phyloP scores from a whole-genome alignment of 352 stramenopile species.

The Globisporangium camurandrum region DNA sequence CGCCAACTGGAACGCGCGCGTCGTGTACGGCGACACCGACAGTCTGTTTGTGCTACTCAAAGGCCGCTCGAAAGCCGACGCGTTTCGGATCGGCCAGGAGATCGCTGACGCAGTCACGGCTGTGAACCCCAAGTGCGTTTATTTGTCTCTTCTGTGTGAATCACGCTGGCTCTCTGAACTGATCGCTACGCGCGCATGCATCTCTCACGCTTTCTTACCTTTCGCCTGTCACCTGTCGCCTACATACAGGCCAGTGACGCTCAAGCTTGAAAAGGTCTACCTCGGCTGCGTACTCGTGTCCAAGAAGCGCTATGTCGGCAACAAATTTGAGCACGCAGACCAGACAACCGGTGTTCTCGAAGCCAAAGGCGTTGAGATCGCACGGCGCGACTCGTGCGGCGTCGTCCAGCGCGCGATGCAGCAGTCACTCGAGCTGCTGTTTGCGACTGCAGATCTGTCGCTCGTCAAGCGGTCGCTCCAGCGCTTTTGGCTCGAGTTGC shows the following conservation, averaged over 20 bases:
- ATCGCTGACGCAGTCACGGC: slow-evolving; percentile 84
- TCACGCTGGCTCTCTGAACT: not conserved
- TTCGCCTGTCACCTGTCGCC: not conserved
- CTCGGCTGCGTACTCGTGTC: slow-evolving; percentile 87
- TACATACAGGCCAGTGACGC: slow-evolving; percentile 31
- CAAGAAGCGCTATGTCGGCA: slow-evolving; percentile 94
- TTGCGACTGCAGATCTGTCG: slow-evolving; percentile 64
- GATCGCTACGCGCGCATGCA: not conserved
- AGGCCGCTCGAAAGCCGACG: slow-evolving; percentile 89
- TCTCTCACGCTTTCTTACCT: not conserved
- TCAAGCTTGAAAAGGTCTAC: slow-evolving; percentile 92
- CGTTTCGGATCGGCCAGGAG: slow-evolving; percentile 91
- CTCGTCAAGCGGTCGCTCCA: slow-evolving; percentile 55
- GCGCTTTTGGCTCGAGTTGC: slow-evolving; percentile 58
- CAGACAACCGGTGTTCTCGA: slow-evolving; percentile 63
- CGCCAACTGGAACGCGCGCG: slow-evolving; percentile 77
- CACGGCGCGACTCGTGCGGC: slow-evolving; percentile 89
- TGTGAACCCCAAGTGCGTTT: slow-evolving; percentile 70
- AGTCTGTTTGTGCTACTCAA: slow-evolving; percentile 97
- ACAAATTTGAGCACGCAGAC: slow-evolving; percentile 67
- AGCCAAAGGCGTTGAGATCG: slow-evolving; percentile 91
- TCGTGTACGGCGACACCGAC: slow-evolving; percentile 98
- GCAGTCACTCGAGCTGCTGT: slow-evolving; percentile 49
- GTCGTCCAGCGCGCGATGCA: slow-evolving; percentile 78
- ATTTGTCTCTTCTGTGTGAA: not conserved